phyloP scores from a whole-genome alignment of 164 flowering plant species.

The Umbilicus rupestris region DNA sequence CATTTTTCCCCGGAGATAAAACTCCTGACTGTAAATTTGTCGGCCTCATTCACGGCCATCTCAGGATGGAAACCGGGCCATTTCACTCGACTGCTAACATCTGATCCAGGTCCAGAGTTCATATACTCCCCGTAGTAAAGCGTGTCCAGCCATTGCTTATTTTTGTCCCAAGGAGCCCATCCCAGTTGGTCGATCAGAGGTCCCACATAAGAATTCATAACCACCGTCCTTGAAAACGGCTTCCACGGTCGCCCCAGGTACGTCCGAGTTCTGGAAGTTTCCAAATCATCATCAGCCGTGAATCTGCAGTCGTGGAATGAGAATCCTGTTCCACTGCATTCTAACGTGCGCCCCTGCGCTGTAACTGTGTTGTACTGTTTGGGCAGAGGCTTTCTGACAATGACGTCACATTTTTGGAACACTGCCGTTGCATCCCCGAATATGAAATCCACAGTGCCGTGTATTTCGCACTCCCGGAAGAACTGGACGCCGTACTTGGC shows the following conservation, averaged over 20 bases:
- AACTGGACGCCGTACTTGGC: constrained; percentile 36
- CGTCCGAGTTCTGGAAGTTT: background rate
- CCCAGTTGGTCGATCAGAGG: constrained; percentile 20
- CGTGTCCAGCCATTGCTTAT: constrained; percentile 14
- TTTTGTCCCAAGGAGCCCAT: constrained; percentile 23
- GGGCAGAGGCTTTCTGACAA: constrained; percentile 14
- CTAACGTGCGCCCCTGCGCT: constrained; percentile 22
- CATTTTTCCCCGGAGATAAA: constrained; percentile 1
- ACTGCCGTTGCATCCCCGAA: constrained; percentile 41
- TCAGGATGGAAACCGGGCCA: constrained; percentile 24
- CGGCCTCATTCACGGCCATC: background rate
- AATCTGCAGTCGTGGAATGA: background rate
- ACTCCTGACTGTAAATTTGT: background rate
- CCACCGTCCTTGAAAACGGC: constrained; percentile 22
- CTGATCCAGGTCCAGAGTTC: constrained; percentile 24
- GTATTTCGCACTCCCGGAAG: constrained; percentile 30
- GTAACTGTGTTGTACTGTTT: constrained; percentile 15
- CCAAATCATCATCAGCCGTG: background rate
- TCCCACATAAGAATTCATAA: constrained; percentile 17
- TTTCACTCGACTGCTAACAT: constrained; percentile 18
- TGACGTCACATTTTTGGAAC: constrained; percentile 22
- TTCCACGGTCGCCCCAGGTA: background rate
- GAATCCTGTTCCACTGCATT: constrained; percentile 1
- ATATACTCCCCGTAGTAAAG: constrained; percentile 30
- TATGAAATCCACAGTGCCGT: constrained; percentile 41